Base-by-base conservation (phyloP, 2,329 filamentous ascomycete genomes). In the Hortaea werneckii region DNA sequence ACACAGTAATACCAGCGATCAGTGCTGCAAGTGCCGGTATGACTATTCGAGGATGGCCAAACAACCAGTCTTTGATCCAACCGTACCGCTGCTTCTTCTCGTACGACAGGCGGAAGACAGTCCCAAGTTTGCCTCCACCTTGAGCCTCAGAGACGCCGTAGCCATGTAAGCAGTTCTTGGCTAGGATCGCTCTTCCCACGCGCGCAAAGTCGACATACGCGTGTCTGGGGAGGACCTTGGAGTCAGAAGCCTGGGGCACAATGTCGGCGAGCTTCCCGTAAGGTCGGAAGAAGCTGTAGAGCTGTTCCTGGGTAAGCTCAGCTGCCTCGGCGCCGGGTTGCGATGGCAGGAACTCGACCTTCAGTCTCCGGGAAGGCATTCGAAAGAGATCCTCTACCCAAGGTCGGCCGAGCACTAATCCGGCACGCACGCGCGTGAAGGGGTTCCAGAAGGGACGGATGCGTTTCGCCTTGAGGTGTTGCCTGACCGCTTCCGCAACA, bases 241-340 rank as follows among this genome's bases (percentile, higher is more conserved):
- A 94, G 58, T 95, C 89, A 3, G 83, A 80, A 0, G 87, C 79
- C 60, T 95, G 87, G 1, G 82, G 77, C 2, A 78, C 73, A 48
- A 98, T 95, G 54, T 96, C 87, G 26, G 80, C 76, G 42, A 98
- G 80, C 64, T 94, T 95, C 26, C 92, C 92, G 65, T 94, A 98
- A 41, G 79, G 80, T 34, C 92, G 80, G 61, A 96, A 95, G 40
- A 95, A 73, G 35, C 82, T 83, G 67, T 94, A 96, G 0, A 96
- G 67, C 1, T 80, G 79, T 63, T 98, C 92, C 58, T 94, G 87
- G 0, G 84, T 87, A 12, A 96, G 68, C 56, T 95, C 88, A 5
- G 82, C 79, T 0, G 82, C 82, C 45, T 82, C 74, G 1, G 72
- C 75, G n/a, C 85, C 87, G 0, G 86, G 76, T 27, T 76, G 75